Conservation (phyloP, 169 alveolate genomes). For the Eimeria sp. region DNA sequence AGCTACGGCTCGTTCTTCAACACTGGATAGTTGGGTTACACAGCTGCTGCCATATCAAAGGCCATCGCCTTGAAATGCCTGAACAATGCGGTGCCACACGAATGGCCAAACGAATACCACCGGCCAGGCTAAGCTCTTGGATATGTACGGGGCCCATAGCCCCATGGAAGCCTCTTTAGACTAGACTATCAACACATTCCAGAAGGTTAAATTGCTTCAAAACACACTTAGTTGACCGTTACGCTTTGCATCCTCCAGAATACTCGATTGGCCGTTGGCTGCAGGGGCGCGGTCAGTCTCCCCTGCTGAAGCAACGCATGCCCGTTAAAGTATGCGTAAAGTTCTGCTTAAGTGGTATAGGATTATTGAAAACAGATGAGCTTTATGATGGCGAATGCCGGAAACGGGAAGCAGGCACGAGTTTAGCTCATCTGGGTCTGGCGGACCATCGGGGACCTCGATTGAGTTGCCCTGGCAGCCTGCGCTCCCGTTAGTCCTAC, state of each 20-base stretch:
- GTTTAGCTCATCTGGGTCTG: neutral
- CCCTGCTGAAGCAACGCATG: neutral
- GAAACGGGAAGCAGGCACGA: neutral
- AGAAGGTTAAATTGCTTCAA: neutral
- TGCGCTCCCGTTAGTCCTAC: neutral
- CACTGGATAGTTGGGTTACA: neutral
- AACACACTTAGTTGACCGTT: neutral
- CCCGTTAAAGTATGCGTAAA: neutral
- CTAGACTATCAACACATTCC: neutral
- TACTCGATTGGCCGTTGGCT: neutral
- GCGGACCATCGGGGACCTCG: constrained; percentile 55
- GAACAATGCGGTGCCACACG: neutral
- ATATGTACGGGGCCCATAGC: neutral
- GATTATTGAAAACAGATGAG: neutral
- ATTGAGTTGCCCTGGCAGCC: constrained; percentile 42
- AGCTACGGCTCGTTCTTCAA: neutral
- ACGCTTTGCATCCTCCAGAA: neutral
- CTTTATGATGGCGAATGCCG: neutral
- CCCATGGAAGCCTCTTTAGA: neutral
- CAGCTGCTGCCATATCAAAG: neutral
- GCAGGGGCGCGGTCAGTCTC: neutral
- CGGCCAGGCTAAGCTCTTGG: neutral
- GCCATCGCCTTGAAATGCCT: neutral
- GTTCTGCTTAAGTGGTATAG: neutral
- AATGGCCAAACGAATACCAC: neutral